Base-by-base conservation (phyloP, 805 yeast species). In the Lachancea quebecensis region DNA sequence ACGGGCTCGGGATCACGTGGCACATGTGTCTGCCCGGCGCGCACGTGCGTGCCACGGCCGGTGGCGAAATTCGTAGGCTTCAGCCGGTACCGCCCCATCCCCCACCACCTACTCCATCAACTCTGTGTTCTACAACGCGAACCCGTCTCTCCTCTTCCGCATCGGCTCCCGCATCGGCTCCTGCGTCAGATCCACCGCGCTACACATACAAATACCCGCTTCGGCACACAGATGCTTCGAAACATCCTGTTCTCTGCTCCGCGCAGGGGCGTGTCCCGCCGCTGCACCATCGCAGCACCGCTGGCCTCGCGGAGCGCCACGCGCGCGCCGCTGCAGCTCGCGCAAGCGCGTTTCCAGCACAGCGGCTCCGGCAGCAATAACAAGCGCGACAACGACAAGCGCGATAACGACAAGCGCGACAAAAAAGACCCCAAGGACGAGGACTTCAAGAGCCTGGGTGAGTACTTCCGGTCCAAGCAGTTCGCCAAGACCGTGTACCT, bases 401-500 rank as follows among this genome's bases (percentile, higher is more conserved):
- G 50, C 18, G 43, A 54, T 11, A 42, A 58, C 7, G 45, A 57
- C 15, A 44, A 54, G 25, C 25, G 25, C 11, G 45, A 57, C 32
- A 48, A 60, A 14, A 50, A 54, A 35, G 56, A 56, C 18, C 49
- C 50, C 15, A 47, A 56, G 10, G 42, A 50, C 10, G 47, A 56
- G 6, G 58, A 60, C 34, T 56, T 47, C 40, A 60, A 62, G 46
- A 53, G 66, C 2, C 48, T 66, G 10, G 42, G 57, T 2, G 70
- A 69, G 3, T 71, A 69, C 50, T 60, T 71, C 53, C 66, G 62
- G 46, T 70, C 74, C n/a, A 67, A 64, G 44, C 74, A 71, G 50
- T 71, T 71, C 44, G 51, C 62, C 10, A 65, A 67, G 46, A 68
- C 72, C 2, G 39, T 72, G 10, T 65, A 66, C 43, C 48, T 68